These are phyloP conservation scores for Polygonum maritimum DNA, from an alignment of 148 eudicot species.

Conservation along the genomic window DNA sequence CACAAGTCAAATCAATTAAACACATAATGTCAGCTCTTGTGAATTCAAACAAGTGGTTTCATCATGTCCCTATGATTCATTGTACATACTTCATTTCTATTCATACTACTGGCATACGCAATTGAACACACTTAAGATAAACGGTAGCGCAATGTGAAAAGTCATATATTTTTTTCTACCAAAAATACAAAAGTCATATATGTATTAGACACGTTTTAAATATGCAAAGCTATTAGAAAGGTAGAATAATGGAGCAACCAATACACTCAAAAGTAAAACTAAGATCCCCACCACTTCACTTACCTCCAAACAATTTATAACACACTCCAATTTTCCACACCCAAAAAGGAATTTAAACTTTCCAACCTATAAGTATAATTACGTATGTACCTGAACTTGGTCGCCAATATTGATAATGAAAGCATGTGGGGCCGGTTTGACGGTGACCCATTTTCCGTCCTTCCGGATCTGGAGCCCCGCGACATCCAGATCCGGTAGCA, in stretches of 20 bases:
- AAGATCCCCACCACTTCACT: neutral
- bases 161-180: neutral
- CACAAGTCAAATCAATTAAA: neutral
- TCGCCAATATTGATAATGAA: slow-evolving; percentile 83
- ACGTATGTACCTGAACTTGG: slow-evolving; percentile 62
- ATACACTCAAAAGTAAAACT: neutral
- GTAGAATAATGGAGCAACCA: neutral
- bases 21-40: neutral
- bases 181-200: too few species aligned
- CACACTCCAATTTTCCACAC: neutral
- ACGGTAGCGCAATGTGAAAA: neutral
- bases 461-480: slow-evolving; percentile 76
- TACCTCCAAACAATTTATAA: neutral
- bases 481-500: slow-evolving; percentile 64
- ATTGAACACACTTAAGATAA: neutral
- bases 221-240: neutral
- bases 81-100: neutral
- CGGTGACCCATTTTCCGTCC: slow-evolving; percentile 63
- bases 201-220: neutral
- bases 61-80: too few species aligned
- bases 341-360: neutral
- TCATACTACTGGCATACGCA: neutral
- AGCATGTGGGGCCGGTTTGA: slow-evolving; percentile 71
- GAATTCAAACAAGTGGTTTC: neutral
- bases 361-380: neutral